A percentile compares a stretch with the other conserved stretches of the same genome.
These are phyloP conservation scores for Coriaria nepalensis DNA, from an alignment of 306 rosid species.

Conservation along the genomic window DNA sequence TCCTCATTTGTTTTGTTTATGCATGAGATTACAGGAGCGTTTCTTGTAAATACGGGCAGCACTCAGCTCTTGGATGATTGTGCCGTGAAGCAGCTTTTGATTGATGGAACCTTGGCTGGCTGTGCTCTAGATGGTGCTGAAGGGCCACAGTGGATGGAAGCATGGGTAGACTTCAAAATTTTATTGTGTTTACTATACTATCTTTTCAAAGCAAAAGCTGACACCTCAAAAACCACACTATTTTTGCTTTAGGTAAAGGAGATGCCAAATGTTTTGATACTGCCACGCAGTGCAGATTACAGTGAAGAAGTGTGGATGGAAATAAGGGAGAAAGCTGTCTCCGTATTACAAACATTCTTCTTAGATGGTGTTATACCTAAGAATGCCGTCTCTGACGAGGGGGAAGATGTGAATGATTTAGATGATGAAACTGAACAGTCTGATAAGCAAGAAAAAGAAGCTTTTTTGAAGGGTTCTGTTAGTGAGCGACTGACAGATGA, in stretches of 20 bases:
- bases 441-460: conserved; percentile 43
- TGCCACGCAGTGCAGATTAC: conserved; percentile 96
- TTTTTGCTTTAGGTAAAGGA: conserved; percentile 73
- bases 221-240: too few relatives aligned
- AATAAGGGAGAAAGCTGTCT: conserved; percentile 91
- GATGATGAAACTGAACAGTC: conserved; percentile 54
- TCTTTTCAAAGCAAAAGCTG: conserved; percentile 4
- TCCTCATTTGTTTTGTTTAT: conserved; percentile 3
- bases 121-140: conserved; percentile 99
- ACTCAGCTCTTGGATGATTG: conserved; percentile 95
- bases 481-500: conserved; percentile 48
- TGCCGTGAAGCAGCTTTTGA: conserved; percentile 91
- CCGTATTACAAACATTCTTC: conserved; percentile 76
- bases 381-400: conserved; percentile 65
- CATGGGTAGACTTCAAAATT: conserved; percentile 61
- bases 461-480: conserved; percentile 36
- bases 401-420: conserved; percentile 50
- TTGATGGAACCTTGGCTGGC: conserved; percentile 95
- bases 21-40: conserved; percentile 46
- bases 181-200: conserved; percentile 8
- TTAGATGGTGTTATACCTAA: conserved; percentile 67
- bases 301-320: conserved; percentile 99
- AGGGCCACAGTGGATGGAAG: conserved; percentile 99
- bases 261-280: conserved; percentile 97
- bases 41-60: conserved; percentile 91